A percentile compares a stretch with the other conserved stretches of the same genome.
Evolutionary conservation across 106 monocot genomes (phyloP).

Genomic region (Dendrobium chrysotoxum): DNA sequence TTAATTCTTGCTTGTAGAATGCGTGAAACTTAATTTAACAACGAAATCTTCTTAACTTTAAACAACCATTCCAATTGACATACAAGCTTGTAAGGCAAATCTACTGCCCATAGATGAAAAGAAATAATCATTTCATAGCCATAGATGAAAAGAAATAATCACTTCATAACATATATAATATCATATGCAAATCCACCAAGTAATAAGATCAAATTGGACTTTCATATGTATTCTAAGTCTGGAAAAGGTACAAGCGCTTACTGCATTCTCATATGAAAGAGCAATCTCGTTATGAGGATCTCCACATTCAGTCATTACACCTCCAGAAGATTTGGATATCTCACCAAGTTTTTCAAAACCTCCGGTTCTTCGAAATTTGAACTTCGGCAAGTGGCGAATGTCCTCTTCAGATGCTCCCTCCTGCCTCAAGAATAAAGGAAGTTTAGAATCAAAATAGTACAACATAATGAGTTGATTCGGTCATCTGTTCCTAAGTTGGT

Average conservation of each 20-base stretch:
- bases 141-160: not conserved
- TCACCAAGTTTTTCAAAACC: conserved; percentile 17
- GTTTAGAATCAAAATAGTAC: not conserved
- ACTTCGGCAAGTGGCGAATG: conserved; percentile 23
- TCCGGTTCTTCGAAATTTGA: conserved; percentile 18
- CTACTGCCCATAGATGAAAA: too few relatives aligned
- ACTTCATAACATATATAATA: not conserved
- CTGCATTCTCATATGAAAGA: conserved; percentile 23
- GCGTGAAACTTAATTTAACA: not conserved
- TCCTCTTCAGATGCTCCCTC: conserved; percentile 29
- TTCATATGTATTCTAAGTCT: not conserved
- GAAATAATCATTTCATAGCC: too few relatives aligned
- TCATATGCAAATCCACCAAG: not conserved
- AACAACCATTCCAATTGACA: not conserved
- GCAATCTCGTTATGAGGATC: conserved; percentile 15
- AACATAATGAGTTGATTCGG: not conserved
- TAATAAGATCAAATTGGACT: not conserved
- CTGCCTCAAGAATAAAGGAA: conserved; percentile 9
- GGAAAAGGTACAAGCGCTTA: conserved; percentile 5
- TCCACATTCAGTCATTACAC: conserved; percentile 16
- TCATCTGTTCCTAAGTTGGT: not conserved
- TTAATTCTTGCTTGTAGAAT: too few relatives aligned
- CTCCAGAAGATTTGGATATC: conserved; percentile 16
- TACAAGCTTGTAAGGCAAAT: not conserved
- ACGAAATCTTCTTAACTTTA: not conserved